phyloP scores from a whole-genome alignment of 345 rosid species.

The Cardamine resedifolia region DNA sequence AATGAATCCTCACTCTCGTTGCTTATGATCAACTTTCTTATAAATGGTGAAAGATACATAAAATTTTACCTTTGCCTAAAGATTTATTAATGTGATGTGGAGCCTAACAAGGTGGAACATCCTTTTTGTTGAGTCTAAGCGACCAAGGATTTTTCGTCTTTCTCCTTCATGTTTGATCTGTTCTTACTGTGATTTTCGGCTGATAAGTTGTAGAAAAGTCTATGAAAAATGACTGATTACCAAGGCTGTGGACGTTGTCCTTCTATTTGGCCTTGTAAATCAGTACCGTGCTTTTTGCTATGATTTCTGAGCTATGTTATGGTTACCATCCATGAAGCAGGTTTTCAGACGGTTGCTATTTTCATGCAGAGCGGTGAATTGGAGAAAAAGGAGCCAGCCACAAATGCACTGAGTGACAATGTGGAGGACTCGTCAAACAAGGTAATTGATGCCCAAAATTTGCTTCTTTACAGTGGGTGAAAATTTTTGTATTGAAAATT shows the following conservation, averaged over 20 bases:
- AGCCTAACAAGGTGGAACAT: constrained; percentile 5
- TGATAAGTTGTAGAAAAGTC: constrained; percentile 10
- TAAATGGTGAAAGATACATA: constrained; percentile 9
- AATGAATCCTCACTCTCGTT: background rate
- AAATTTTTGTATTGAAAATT: background rate
- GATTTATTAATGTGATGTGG: background rate
- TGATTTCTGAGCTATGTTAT: constrained; percentile 78
- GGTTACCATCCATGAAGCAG: constrained; percentile 88
- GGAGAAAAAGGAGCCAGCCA: constrained; percentile 52
- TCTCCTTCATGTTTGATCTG: constrained; percentile 13
- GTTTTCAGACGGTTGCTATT: constrained; percentile 99
- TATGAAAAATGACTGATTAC: constrained; percentile 21
- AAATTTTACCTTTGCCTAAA: constrained; percentile 4
- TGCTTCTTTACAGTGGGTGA: constrained; percentile 8
- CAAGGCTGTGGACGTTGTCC: constrained; percentile 31
- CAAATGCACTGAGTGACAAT: constrained; percentile 42
- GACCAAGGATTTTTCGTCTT: background rate
- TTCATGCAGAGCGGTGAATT: constrained; percentile 94
- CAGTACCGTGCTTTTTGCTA: constrained; percentile 34
- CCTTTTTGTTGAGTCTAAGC: constrained; percentile 15
- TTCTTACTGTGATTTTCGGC: constrained; percentile 11
- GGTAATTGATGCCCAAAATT: constrained; percentile 44
- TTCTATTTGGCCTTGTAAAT: constrained; percentile 28
- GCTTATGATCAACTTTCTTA: constrained; percentile 1
- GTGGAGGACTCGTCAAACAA: constrained; percentile 74